Percentiles rank a stretch among this genome's conserved stretches.
These are phyloP conservation scores for Extremus antarcticus DNA, from an alignment of 495 filamentous ascomycete genomes.

Conservation along the genomic window DNA sequence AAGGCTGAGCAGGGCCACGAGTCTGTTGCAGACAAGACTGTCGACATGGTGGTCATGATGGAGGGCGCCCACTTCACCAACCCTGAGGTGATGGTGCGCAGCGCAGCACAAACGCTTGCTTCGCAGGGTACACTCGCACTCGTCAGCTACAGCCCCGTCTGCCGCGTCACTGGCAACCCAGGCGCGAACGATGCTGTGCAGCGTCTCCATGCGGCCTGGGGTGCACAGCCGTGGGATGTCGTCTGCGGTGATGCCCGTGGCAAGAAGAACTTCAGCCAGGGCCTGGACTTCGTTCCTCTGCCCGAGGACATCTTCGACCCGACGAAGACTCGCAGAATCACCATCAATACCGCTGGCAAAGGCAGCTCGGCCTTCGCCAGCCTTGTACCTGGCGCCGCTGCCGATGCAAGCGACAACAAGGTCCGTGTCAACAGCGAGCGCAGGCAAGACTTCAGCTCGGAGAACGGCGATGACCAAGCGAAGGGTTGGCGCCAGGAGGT, in stretches of 20 bases:
- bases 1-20: slow-evolving; percentile 11
- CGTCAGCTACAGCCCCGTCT: slow-evolving; percentile 13
- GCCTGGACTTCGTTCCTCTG: slow-evolving; percentile 16
- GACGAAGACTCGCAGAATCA: slow-evolving; percentile 8
- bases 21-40: slow-evolving; percentile 2
- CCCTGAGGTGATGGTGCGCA: slow-evolving; percentile 9
- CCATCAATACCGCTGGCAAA: slow-evolving; percentile 11
- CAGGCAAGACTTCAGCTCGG: slow-evolving; percentile 2
- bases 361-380: slow-evolving; percentile 5
- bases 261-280: slow-evolving; percentile 15
- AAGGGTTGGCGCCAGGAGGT: slow-evolving; percentile 16
- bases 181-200: slow-evolving; percentile 10
- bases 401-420: slow-evolving; percentile 3
- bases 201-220: slow-evolving; percentile 10
- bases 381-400: slow-evolving; percentile 6
- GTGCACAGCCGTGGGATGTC: slow-evolving; percentile 11
- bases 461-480: slow-evolving; percentile 7
- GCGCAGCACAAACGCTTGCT: slow-evolving; percentile 4
- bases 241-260: slow-evolving; percentile 4
- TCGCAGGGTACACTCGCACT: slow-evolving; percentile 13
- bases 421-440: background rate
- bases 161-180: slow-evolving; percentile 8
- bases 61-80: slow-evolving; percentile 16
- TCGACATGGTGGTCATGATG: slow-evolving; percentile 13
- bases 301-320: slow-evolving; percentile 9